Evolutionary conservation across 345 rosid genomes (phyloP).

Genomic region (Garcia nutans): DNA sequence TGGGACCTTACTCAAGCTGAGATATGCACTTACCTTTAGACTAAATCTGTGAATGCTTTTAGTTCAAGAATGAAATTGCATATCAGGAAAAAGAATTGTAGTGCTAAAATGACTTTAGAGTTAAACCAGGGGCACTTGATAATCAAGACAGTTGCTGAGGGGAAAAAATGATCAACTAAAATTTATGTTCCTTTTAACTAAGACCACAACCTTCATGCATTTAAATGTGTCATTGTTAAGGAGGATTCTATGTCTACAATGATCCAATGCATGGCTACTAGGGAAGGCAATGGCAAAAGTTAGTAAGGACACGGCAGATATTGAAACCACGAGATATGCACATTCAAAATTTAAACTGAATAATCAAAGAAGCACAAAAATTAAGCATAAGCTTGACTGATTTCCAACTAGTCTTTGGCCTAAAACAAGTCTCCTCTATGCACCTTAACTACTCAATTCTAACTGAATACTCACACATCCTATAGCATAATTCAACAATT

Average conservation of each 20-base stretch:
- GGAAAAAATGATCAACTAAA: neutral
- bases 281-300: neutral
- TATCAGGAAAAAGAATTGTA: neutral
- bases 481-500: too few relatives aligned
- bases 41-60: too few relatives aligned
- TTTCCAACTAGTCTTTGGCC: neutral
- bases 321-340: neutral
- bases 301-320: neutral
- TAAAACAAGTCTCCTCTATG: too few relatives aligned
- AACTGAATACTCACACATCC: neutral
- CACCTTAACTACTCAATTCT: neutral
- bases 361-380: too few relatives aligned
- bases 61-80: neutral
- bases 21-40: too few relatives aligned
- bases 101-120: neutral
- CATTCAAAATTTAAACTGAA: neutral
- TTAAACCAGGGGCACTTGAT: neutral
- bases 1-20: too few relatives aligned
- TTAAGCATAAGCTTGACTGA: neutral
- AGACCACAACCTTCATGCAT: neutral
- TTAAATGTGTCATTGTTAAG: neutral
- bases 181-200: neutral
- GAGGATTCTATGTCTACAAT: neutral
- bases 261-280: neutral
- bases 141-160: neutral